These are phyloP conservation scores for Backusella luteola DNA, from an alignment of 192 early-diverging fungal genomes.

Conservation along the genomic window DNA sequence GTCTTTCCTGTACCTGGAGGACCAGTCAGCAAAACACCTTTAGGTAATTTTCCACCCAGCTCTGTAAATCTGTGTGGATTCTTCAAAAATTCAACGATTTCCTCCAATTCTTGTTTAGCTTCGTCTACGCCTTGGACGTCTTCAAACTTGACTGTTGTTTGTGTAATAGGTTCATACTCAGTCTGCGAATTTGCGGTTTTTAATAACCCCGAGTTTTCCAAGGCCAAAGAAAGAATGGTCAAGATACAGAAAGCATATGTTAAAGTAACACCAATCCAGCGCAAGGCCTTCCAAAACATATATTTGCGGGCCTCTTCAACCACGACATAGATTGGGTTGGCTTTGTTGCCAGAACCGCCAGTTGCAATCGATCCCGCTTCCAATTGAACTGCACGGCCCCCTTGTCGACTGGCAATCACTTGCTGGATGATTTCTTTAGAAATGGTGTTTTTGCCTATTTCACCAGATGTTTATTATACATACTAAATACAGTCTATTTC, in stretches of 20 bases:
- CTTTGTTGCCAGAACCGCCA: slow-evolving; percentile 47
- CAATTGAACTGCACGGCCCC: slow-evolving; percentile 24
- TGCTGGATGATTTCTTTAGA: slow-evolving; percentile 28
- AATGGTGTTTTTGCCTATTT: not conserved
- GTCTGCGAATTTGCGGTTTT: slow-evolving; percentile 59
- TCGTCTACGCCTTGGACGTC: slow-evolving; percentile 99
- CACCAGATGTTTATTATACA: too few species aligned
- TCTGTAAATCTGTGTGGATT: slow-evolving; percentile 90
- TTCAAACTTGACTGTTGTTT: slow-evolving; percentile 75
- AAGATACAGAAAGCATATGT: slow-evolving; percentile 72
- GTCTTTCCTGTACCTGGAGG: slow-evolving; percentile 99
- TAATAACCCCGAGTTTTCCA: slow-evolving; percentile 70
- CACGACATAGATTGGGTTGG: slow-evolving; percentile 61
- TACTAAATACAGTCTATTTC: not conserved
- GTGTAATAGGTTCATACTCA: slow-evolving; percentile 56
- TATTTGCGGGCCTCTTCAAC: slow-evolving; percentile 59
- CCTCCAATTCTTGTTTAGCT: slow-evolving; percentile 95
- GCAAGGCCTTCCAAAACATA: slow-evolving; percentile 56
- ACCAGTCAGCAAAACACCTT: slow-evolving; percentile 85
- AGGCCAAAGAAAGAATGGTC: slow-evolving; percentile 61
- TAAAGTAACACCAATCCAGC: slow-evolving; percentile 59
- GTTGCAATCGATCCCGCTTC: slow-evolving; percentile 32
- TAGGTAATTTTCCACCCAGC: slow-evolving; percentile 93
- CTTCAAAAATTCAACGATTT: slow-evolving; percentile 94
- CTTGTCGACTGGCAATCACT: slow-evolving; percentile 27